phyloP scores from a whole-genome alignment of 2,329 filamentous ascomycete genomes.

The Exophiala mesophila region DNA sequence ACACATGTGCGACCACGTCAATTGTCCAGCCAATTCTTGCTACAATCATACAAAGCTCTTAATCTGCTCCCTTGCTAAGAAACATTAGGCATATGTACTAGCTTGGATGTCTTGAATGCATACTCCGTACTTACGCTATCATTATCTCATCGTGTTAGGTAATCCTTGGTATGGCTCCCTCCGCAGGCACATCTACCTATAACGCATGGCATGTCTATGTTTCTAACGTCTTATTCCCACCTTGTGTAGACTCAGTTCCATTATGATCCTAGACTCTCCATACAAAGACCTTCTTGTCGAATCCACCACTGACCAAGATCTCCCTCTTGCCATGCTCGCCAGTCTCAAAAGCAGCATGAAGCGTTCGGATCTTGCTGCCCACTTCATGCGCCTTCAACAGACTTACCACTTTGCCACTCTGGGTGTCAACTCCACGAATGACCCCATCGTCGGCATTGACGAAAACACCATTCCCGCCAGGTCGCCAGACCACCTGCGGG shows the following conservation, averaged over 20 bases:
- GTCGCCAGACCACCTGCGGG: constrained; percentile 57
- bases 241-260: background rate
- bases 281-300: constrained; percentile 57
- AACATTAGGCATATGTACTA: no score
- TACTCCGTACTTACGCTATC: no score
- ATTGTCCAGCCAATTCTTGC: no score
- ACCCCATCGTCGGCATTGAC: constrained; percentile 62
- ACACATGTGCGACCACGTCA: no score
- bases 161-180: no score
- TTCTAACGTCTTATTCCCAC: no score
- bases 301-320: constrained; percentile 58
- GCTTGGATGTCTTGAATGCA: no score
- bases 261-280: constrained; percentile 38
- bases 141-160: no score
- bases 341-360: constrained; percentile 50
- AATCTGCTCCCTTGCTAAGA: no score
- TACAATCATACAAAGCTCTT: no score
- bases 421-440: constrained; percentile 55
- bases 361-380: constrained; percentile 54
- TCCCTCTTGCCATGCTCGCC: constrained; percentile 16
- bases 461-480: constrained; percentile 58
- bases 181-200: no score
- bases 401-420: constrained; percentile 52
- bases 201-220: no score
- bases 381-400: constrained; percentile 52